A percentile compares a stretch with the other conserved stretches of the same genome.
Conservation (phyloP, 345 rosid genomes). For the Melaleuca quinquenervia region DNA sequence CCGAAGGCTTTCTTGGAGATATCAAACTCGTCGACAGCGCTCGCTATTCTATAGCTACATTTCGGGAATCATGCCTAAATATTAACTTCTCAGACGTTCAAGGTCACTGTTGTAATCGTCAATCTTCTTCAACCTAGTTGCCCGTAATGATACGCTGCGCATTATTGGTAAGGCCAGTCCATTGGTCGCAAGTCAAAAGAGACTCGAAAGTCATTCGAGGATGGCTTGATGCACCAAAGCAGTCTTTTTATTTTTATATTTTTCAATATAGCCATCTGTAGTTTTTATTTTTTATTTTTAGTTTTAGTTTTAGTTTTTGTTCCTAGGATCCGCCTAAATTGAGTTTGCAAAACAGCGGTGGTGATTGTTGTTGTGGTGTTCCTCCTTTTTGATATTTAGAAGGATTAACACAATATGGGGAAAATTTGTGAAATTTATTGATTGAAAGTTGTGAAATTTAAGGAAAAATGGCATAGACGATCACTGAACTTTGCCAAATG, state of each 20-base stretch:
- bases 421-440: too few species aligned
- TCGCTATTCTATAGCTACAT: background rate
- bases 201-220: background rate
- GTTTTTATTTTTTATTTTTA: too few species aligned
- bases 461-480: too few species aligned
- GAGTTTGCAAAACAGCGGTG: background rate
- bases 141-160: background rate
- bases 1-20: background rate
- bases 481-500: too few species aligned
- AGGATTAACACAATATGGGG: too few species aligned
- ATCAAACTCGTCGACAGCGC: background rate
- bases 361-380: background rate
- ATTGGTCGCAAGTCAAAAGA: background rate
- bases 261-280: too few species aligned
- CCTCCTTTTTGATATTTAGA: background rate
- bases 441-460: too few species aligned
- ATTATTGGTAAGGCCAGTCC: background rate
- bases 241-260: background rate
- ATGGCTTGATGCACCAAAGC: background rate
- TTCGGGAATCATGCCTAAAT: background rate
- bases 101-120: background rate
- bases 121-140: background rate
- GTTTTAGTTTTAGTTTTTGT: too few species aligned
- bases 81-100: background rate
- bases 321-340: background rate